Evolutionary conservation across 176 grass and related monocot genomes (phyloP).

Genomic region (Cocos nucifera): DNA sequence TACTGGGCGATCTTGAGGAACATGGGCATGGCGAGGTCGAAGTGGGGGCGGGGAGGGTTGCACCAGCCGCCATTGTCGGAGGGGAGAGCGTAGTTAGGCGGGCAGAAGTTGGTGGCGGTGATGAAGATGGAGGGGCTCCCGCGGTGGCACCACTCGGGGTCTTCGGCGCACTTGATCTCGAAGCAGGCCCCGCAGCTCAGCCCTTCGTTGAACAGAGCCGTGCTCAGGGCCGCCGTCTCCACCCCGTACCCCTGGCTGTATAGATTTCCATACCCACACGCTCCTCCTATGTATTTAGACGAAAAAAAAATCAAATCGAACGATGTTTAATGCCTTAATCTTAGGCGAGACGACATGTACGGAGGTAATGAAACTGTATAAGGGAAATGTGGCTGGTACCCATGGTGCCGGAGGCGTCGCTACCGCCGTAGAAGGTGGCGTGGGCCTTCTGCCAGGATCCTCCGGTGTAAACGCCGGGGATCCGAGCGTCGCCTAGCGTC

Average conservation of each 20-base stretch:
- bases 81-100: conserved; percentile 51
- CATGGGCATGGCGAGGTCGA: conserved; percentile 87
- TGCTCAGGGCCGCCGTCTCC: conserved; percentile 70
- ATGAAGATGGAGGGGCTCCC: conserved; percentile 36
- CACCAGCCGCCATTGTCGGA: conserved; percentile 66
- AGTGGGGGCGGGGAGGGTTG: conserved; percentile 44
- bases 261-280: conserved; percentile 52
- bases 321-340: neutral
- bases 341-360: too few species aligned
- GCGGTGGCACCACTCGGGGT: conserved; percentile 29
- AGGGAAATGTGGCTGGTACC: conserved; percentile 12
- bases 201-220: conserved; percentile 49
- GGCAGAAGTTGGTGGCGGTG: conserved; percentile 70
- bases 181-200: conserved; percentile 43
- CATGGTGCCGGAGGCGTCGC: conserved; percentile 94
- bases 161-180: conserved; percentile 39
- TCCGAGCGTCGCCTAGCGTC: conserved; percentile 3
- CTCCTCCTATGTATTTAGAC: conserved; percentile 26
- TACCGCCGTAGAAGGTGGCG: conserved; percentile 94
- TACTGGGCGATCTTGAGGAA: conserved; percentile 85
- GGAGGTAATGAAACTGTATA: neutral
- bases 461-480: conserved; percentile 24
- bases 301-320: neutral
- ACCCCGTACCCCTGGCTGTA: conserved; percentile 48
- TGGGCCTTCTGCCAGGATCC: conserved; percentile 65